A percentile compares a stretch with the other conserved stretches of the same genome.
Evolutionary conservation across 2,329 filamentous ascomycete genomes (phyloP).

Genomic region (Orbilia javanica): DNA sequence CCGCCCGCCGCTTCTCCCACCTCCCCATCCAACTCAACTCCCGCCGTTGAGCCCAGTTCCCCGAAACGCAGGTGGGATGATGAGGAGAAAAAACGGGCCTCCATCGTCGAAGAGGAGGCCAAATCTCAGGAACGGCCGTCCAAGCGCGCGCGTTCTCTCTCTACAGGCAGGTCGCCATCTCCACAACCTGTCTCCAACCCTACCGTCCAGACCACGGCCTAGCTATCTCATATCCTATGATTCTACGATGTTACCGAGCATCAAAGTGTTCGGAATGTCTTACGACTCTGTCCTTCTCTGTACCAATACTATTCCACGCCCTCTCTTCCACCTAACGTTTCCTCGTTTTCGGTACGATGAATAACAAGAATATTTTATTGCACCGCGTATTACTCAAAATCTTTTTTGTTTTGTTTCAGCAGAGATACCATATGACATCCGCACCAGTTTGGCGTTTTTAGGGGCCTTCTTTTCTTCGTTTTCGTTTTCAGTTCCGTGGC

Average conservation of each 20-base stretch:
- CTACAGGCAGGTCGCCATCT: conserved; percentile 38
- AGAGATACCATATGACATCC: conserved; percentile 51
- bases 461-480: conserved; percentile 31
- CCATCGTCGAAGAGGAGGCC: not conserved
- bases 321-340: not conserved
- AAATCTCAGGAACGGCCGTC: conserved; percentile 19
- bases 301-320: conserved; percentile 1
- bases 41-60: conserved; percentile 12
- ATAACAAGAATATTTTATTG: conserved; percentile 21
- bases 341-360: not conserved
- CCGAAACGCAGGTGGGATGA: conserved; percentile 38
- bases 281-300: not conserved
- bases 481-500: not conserved
- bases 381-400: conserved; percentile 9
- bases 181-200: conserved; percentile 27
- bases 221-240: not conserved
- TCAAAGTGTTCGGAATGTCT: not conserved
- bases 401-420: conserved; percentile 38
- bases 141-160: conserved; percentile 50
- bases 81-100: not conserved
- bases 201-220: conserved; percentile 36
- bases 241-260: not conserved
- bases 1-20: conserved; percentile 9
- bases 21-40: conserved; percentile 10
- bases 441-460: conserved; percentile 35